These are phyloP conservation scores for Phytophthora cryptogea DNA, from an alignment of 352 stramenopile species.

Conservation along the genomic window DNA sequence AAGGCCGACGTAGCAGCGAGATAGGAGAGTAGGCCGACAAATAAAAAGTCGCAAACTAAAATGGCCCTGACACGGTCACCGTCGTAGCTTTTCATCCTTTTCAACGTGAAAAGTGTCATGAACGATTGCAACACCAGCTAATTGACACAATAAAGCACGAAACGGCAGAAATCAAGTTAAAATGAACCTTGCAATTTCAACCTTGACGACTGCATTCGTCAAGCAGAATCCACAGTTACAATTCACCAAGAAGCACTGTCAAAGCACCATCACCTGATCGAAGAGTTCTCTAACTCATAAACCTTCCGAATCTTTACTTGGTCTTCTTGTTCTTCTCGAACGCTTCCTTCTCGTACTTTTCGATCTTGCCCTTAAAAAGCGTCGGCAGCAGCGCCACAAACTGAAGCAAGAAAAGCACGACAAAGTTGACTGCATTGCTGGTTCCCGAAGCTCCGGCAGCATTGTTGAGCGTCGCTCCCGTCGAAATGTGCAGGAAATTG, in stretches of 20 bases:
- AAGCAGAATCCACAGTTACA: neutral
- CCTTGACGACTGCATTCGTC: neutral
- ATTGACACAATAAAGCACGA: too few species aligned
- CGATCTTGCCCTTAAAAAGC: slow-evolving; percentile 87
- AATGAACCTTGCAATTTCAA: neutral
- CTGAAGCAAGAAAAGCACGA: slow-evolving; percentile 82
- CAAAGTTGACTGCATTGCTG: slow-evolving; percentile 83
- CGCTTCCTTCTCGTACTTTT: slow-evolving; percentile 77
- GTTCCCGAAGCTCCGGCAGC: slow-evolving; percentile 53
- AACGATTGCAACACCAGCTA: too few species aligned
- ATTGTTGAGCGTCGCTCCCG: slow-evolving; percentile 77
- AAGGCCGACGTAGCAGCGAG: slow-evolving; percentile 24
- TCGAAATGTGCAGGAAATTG: slow-evolving; percentile 89
- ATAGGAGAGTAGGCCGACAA: slow-evolving; percentile 9
- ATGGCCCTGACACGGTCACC: too few species aligned
- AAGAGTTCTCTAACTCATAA: too few species aligned
- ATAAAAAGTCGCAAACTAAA: neutral
- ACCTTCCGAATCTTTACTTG: slow-evolving; percentile 16
- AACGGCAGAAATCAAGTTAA: neutral
- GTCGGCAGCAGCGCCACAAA: slow-evolving; percentile 84
- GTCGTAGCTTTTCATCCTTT: neutral
- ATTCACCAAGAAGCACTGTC: neutral
- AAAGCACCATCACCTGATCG: neutral
- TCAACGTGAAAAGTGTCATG: too few species aligned
- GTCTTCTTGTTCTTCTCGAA: slow-evolving; percentile 76